Conservation (phyloP, 345 rosid species). For the Salix exigua region DNA sequence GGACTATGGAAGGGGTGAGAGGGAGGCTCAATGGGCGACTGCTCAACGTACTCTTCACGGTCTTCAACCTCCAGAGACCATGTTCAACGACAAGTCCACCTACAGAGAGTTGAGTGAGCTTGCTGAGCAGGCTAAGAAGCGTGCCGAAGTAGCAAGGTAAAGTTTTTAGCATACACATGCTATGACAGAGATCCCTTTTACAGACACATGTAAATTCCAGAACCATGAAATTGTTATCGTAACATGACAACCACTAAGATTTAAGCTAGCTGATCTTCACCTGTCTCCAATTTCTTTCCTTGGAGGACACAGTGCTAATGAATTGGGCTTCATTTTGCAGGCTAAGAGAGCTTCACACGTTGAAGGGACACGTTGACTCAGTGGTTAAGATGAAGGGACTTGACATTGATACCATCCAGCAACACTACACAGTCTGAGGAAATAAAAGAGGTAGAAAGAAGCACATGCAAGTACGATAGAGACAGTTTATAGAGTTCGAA, state of each 20-base stretch:
- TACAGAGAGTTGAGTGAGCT: slow-evolving; percentile 42
- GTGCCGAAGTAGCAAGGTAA: slow-evolving; percentile 78
- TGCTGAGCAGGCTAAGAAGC: slow-evolving; percentile 75
- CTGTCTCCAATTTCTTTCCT: background rate
- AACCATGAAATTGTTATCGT: background rate
- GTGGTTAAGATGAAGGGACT: slow-evolving; percentile 69
- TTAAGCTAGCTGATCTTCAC: background rate
- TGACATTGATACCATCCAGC: slow-evolving; percentile 68
- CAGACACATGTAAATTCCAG: background rate
- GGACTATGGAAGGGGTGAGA: slow-evolving; percentile 69
- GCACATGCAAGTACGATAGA: background rate
- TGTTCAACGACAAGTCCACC: slow-evolving; percentile 38
- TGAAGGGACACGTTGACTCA: slow-evolving; percentile 69
- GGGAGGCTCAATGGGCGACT: slow-evolving; percentile 71
- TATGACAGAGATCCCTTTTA: background rate
- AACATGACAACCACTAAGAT: background rate
- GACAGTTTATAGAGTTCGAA: background rate
- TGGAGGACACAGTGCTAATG: background rate
- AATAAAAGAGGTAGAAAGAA: background rate
- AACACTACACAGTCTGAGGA: slow-evolving; percentile 58
- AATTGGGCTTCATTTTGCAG: slow-evolving; percentile 22
- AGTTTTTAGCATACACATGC: background rate
- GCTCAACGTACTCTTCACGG: slow-evolving; percentile 78
- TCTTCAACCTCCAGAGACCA: slow-evolving; percentile 27
- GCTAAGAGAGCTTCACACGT: slow-evolving; percentile 66